Base-by-base conservation (phyloP, 768 basidiomycete species). In the Hemileccinum rubropunctum region DNA sequence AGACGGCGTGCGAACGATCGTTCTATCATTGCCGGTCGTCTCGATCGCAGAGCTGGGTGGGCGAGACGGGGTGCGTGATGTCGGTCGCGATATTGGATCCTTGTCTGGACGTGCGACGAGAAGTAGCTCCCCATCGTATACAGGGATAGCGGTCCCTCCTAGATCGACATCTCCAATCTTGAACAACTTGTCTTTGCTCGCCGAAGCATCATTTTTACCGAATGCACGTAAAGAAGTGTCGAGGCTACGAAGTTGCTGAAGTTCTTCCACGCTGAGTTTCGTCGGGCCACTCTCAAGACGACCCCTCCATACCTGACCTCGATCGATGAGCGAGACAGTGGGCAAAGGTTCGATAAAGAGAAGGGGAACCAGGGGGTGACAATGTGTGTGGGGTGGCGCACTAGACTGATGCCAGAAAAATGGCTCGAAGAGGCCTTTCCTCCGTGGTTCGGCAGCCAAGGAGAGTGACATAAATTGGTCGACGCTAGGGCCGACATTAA, bases 401-500 rank as follows among this genome's bases (percentile, higher is more conserved):
- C 64, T 58, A 12, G 73, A 53, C 38, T 77, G 76, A 5, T 75
- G 71, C 88, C 88, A 91, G 67, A 84, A 89, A 56, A 84, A 80
- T 0, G 88, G 86, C 54, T 89, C 87, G 48, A 88, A 91, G 2
- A 85, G 67, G 8, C 86, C 86, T 62, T 78, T 83, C n/a, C 83
- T 75, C 18, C 83, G 78, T 7, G 88, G 82, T 58, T 92, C 90
- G 14, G 84, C 81, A 34, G 86, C 81, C 30, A 89, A 65, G 2
- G 90, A 91, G 17, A 89, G 72, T 0, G 85, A 81, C 79, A 84
- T 86, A 58, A 89, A 91, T 52, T 88, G 86, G 21, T 88, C 88
- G 52, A 86, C 70, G 8, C 86, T 89, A 54, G 42, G 11, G 45
- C 46, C 3, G 18, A 13, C 42, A 53, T 53, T 36, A 60, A 30